Evolutionary conservation across 1,284 basidiomycete species (phyloP).

Genomic region (Schizophyllum commune): DNA sequence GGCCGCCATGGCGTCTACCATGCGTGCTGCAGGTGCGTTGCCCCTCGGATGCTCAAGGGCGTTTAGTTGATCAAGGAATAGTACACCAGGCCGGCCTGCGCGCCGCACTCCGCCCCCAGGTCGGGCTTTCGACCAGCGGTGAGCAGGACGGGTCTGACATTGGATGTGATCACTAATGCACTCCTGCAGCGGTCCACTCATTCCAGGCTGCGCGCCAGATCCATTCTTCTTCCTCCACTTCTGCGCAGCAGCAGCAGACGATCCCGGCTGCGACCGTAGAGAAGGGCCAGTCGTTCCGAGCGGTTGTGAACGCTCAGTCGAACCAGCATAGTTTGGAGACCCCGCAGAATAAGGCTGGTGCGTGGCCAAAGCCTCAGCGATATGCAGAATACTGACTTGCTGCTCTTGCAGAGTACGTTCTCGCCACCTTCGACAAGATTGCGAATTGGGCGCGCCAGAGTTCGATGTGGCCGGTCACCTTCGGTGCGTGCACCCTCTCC

Average conservation of each 20-base stretch:
- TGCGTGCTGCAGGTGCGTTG: constrained; percentile 39
- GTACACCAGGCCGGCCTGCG: constrained; percentile 37
- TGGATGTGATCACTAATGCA: neutral
- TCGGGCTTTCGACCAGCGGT: constrained; percentile 34
- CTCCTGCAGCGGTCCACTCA: constrained; percentile 38
- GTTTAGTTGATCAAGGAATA: constrained; percentile 16
- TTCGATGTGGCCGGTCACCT: constrained; percentile 99
- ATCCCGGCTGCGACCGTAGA: neutral
- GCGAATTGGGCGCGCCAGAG: constrained; percentile 98
- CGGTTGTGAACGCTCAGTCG: constrained; percentile 65
- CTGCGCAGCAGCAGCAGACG: too few relatives aligned
- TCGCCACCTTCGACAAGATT: constrained; percentile 94
- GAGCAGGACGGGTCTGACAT: constrained; percentile 10
- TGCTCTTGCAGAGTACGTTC: constrained; percentile 75
- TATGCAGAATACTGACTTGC: neutral
- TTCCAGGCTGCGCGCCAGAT: constrained; percentile 17
- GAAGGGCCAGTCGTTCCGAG: too few relatives aligned
- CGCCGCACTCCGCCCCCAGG: constrained; percentile 36
- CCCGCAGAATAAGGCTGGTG: constrained; percentile 85
- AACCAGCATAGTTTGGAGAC: constrained; percentile 84
- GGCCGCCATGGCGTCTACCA: constrained; percentile 40
- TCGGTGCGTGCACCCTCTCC: constrained; percentile 54
- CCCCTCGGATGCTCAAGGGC: neutral
- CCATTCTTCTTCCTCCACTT: too few relatives aligned
- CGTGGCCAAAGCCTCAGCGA: constrained; percentile 20